Conservation (phyloP, 164 flowering plant species). For the Chloranthus sessilifolius region DNA sequence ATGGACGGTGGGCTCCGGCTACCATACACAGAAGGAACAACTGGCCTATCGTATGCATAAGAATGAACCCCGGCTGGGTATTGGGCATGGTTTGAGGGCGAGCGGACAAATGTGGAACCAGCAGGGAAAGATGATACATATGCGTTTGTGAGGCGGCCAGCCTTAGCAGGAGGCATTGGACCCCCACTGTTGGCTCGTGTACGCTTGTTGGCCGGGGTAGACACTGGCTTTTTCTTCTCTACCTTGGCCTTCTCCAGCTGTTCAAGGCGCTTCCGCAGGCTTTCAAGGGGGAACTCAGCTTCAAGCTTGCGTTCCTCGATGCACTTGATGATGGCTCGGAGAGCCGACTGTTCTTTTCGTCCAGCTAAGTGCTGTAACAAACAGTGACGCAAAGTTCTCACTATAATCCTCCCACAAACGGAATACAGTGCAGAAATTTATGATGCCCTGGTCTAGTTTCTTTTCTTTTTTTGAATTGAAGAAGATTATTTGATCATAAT, state of each 20-base stretch:
- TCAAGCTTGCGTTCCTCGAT: conserved; percentile 95
- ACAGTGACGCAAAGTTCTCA: background rate
- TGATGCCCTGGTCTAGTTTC: too few relatives aligned
- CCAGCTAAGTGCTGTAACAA: conserved; percentile 57
- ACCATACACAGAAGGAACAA: conserved; percentile 56
- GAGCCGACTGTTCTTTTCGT: conserved; percentile 92
- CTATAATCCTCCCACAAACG: background rate
- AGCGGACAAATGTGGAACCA: conserved; percentile 56
- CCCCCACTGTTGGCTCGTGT: conserved; percentile 84
- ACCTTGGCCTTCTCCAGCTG: conserved; percentile 81
- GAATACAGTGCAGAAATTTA: too few relatives aligned
- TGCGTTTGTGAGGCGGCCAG: conserved; percentile 85
- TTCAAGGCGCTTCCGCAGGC: conserved; percentile 81
- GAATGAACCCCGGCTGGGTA: conserved; percentile 49
- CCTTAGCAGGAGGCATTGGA: conserved; percentile 99
- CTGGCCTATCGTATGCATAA: conserved; percentile 42
- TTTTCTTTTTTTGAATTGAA: too few relatives aligned
- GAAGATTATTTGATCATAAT: too few relatives aligned
- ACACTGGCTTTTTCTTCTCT: conserved; percentile 75
- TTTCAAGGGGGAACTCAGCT: conserved; percentile 78
- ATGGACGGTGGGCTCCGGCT: conserved; percentile 62
- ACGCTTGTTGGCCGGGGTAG: conserved; percentile 82
- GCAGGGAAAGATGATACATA: conserved; percentile 91
- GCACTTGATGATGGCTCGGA: conserved; percentile 83
- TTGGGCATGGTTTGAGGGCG: conserved; percentile 50